These are phyloP conservation scores for Monosporascus sp. DNA, from an alignment of 2,329 filamentous ascomycete genomes.

Conservation along the genomic window DNA sequence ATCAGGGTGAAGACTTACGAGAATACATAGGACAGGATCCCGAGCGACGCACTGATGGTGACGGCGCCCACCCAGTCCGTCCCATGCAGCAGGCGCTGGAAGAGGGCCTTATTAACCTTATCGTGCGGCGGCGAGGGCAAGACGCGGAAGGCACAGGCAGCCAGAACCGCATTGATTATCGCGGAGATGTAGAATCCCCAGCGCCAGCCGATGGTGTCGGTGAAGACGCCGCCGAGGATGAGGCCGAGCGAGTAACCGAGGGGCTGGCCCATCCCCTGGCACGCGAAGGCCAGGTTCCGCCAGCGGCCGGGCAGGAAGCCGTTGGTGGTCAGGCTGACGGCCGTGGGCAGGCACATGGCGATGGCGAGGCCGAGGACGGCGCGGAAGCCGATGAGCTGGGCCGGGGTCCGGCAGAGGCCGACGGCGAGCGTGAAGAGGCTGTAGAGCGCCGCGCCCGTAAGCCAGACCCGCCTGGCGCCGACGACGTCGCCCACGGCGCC, in stretches of 20 bases:
- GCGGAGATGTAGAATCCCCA: conserved; percentile 27
- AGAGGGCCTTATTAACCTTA: conserved; percentile 5
- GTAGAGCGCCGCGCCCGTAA: conserved; percentile 10
- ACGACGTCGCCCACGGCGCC: conserved; percentile 16
- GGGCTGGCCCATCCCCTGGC: conserved; percentile 31
- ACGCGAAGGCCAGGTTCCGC: conserved; percentile 23
- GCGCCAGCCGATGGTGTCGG: conserved; percentile 33
- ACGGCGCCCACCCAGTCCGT: conserved; percentile 44
- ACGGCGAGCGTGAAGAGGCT: conserved; percentile 8
- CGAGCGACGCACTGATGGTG: conserved; percentile 33
- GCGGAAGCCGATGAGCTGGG: conserved; percentile 14
- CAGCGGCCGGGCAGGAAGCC: conserved; percentile 7
- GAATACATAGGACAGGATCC: conserved; percentile 39
- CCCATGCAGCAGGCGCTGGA: conserved; percentile 16
- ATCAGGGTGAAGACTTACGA: conserved; percentile 24
- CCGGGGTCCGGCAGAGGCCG: conserved; percentile 6
- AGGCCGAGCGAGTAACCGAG: conserved; percentile 35
- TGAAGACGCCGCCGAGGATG: conserved; percentile 35
- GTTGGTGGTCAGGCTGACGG: conserved; percentile 10
- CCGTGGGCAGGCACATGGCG: conserved; percentile 15
- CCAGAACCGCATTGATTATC: conserved; percentile 20
- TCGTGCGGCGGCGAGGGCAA: conserved; percentile 20
- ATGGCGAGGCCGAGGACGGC: conserved; percentile 11
- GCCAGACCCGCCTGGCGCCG: conserved; percentile 7
- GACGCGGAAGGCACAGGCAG: conserved; percentile 19